Evolutionary conservation across 257 asterid genomes (phyloP).

Genomic region (Solanum lignicaule): DNA sequence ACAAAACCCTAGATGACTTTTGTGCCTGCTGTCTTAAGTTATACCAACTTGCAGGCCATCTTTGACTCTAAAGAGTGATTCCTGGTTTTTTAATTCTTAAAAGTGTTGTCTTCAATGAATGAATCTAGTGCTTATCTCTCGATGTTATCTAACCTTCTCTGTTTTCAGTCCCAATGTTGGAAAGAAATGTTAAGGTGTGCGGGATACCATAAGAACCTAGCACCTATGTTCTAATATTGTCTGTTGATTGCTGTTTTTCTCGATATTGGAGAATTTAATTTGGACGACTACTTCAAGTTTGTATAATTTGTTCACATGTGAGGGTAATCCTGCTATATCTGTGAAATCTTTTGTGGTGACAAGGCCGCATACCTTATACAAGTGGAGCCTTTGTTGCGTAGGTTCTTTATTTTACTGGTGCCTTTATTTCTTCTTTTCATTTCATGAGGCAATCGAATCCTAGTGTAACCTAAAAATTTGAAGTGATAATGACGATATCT

Average conservation of each 20-base stretch:
- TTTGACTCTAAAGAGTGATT: not conserved
- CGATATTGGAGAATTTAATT: not conserved
- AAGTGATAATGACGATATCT: not conserved
- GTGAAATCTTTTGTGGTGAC: not conserved
- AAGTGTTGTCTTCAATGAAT: not conserved
- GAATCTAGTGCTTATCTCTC: not conserved
- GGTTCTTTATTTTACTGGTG: not conserved
- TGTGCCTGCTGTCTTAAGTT: not conserved
- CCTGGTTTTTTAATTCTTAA: not conserved
- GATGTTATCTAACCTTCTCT: not conserved
- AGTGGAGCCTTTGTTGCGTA: not conserved
- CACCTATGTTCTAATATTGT: not conserved
- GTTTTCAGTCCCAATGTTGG: not conserved
- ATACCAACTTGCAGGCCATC: not conserved
- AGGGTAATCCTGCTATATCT: not conserved
- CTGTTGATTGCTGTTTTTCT: not conserved
- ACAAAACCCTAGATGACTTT: not conserved
- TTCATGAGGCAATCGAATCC: not conserved
- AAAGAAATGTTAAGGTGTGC: not conserved
- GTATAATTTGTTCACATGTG: not conserved
- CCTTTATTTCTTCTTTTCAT: not conserved
- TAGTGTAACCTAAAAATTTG: not conserved
- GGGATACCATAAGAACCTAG: not conserved
- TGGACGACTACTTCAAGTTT: not conserved
- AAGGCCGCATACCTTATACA: not conserved